These are phyloP conservation scores for Ophiocordyceps camponoti-leonardi DNA, from an alignment of 2,329 filamentous ascomycete genomes.

Conservation along the genomic window DNA sequence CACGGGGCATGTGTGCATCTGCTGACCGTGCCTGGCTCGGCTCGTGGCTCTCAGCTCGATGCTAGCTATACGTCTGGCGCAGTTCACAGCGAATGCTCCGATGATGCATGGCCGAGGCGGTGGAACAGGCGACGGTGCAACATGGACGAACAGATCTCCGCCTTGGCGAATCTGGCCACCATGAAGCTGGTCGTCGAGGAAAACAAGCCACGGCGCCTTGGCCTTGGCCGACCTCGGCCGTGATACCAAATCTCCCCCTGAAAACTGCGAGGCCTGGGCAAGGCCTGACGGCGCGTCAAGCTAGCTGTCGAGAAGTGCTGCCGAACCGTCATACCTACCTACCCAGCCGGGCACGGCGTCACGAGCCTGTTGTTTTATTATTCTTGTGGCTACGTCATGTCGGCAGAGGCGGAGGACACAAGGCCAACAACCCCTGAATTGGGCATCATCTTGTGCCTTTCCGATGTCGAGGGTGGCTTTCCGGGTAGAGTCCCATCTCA, in stretches of 20 bases:
- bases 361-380: neutral
- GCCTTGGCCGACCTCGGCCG: neutral
- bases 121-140: neutral
- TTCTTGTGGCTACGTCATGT: neutral
- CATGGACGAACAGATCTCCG: neutral
- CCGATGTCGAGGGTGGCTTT: neutral
- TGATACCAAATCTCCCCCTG: neutral
- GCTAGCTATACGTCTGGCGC: neutral
- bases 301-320: no score
- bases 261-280: no score
- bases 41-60: neutral
- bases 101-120: neutral
- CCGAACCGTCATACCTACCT: no score
- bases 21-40: neutral
- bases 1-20: neutral
- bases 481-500: no score
- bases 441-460: neutral
- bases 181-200: neutral
- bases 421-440: neutral
- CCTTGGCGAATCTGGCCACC: neutral
- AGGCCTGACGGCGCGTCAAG: no score
- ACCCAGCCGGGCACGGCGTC: neutral
- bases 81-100: neutral
- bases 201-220: neutral
- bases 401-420: neutral